These are phyloP conservation scores for Gentiana straminea DNA, from an alignment of 257 asterid species.

Conservation along the genomic window DNA sequence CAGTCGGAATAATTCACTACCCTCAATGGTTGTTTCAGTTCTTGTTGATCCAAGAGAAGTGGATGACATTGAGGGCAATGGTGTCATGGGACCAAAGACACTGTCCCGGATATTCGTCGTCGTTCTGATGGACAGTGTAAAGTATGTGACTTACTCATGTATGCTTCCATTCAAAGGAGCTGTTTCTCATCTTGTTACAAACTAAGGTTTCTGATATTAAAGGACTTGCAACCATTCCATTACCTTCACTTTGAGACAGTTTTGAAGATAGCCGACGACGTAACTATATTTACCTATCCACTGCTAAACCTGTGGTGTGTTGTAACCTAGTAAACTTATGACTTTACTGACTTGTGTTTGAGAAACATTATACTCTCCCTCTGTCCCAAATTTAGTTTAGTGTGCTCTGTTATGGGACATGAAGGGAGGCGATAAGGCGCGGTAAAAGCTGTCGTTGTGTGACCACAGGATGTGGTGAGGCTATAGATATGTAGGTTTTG, in stretches of 20 bases:
- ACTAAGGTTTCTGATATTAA: slow-evolving; percentile 19
- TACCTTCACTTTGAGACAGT: slow-evolving; percentile 17
- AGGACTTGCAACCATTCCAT: neutral
- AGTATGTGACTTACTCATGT: slow-evolving; percentile 89
- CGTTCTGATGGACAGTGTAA: slow-evolving; percentile 77
- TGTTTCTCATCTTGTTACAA: slow-evolving; percentile 50
- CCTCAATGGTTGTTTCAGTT: slow-evolving; percentile 94
- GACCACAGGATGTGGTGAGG: too few species aligned
- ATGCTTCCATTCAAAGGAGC: slow-evolving; percentile 83
- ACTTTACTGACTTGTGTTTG: too few species aligned
- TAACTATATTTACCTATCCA: too few species aligned
- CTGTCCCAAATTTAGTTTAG: too few species aligned
- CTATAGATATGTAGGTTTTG: too few species aligned
- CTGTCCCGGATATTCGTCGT: slow-evolving; percentile 78
- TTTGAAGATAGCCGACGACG: slow-evolving; percentile 44
- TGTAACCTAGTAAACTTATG: too few species aligned
- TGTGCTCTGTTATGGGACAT: too few species aligned
- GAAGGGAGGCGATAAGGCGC: too few species aligned
- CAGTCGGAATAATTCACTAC: slow-evolving; percentile 25
- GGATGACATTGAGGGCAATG: slow-evolving; percentile 62
- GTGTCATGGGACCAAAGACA: slow-evolving; percentile 67
- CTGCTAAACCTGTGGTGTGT: too few species aligned
- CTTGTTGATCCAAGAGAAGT: slow-evolving; percentile 90
- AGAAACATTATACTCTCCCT: too few species aligned
- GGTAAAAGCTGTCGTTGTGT: too few species aligned